Conservation (phyloP, 1,139 yeast genomes). For the Groenewaldozyma auringiensis region DNA sequence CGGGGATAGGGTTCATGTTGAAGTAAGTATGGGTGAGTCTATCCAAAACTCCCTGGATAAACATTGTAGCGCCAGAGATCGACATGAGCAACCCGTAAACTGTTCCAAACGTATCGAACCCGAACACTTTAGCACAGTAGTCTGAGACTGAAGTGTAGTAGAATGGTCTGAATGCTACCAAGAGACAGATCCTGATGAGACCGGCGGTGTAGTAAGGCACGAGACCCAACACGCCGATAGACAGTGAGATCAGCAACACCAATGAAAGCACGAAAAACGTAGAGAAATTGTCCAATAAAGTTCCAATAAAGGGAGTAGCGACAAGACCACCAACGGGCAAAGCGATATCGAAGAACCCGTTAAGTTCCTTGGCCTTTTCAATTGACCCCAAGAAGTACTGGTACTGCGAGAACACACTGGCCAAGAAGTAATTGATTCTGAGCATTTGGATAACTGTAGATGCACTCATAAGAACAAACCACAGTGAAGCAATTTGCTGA, state of each 20-base stretch:
- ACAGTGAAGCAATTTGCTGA: constrained; percentile 62
- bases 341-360: constrained; percentile 73
- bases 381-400: constrained; percentile 52
- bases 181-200: constrained; percentile 26
- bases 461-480: constrained; percentile 70
- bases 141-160: constrained; percentile 90
- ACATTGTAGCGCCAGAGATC: constrained; percentile 68
- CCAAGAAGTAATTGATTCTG: constrained; percentile 84
- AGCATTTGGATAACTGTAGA: constrained; percentile 85
- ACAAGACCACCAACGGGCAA: constrained; percentile 80
- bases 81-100: constrained; percentile 85
- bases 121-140: constrained; percentile 86
- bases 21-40: constrained; percentile 57
- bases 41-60: constrained; percentile 65
- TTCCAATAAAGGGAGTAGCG: constrained; percentile 80
- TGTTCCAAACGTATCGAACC: constrained; percentile 84
- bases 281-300: constrained; percentile 66
- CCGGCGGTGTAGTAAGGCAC: constrained; percentile 11
- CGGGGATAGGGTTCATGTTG: constrained; percentile 69
- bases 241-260: constrained; percentile 46
- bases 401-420: constrained; percentile 77
- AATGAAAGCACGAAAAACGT: constrained; percentile 52
- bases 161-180: constrained; percentile 86
- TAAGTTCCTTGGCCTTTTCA: constrained; percentile 48
- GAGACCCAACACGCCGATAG: constrained; percentile 63